A percentile compares a stretch with the other conserved stretches of the same genome.
Evolutionary conservation across 306 rosid genomes (phyloP).

Genomic region (Castanospermum australe): DNA sequence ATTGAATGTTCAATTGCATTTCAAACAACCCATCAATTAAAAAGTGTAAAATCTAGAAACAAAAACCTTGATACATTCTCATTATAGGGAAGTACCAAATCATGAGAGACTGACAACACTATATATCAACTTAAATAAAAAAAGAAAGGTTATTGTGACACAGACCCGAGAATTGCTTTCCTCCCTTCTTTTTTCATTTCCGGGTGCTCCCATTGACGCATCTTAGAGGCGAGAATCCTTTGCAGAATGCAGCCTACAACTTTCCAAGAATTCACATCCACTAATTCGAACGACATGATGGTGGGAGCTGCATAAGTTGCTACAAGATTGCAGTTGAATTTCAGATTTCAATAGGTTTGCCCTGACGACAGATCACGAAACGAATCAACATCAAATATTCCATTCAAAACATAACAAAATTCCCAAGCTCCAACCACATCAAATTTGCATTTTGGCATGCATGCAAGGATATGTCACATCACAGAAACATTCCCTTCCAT

Average conservation of each 20-base stretch:
- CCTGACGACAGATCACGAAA: neutral
- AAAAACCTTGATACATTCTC: slow-evolving; percentile 3
- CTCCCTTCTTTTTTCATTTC: neutral
- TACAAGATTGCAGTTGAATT: neutral
- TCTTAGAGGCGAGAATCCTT: no score
- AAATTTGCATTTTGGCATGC: neutral
- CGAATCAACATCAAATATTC: slow-evolving; percentile 1
- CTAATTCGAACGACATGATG: neutral
- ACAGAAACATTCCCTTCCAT: neutral
- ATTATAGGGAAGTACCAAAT: slow-evolving; percentile 2
- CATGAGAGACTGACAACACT: neutral
- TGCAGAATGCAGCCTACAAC: no score
- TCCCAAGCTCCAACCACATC: neutral
- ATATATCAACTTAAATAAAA: neutral
- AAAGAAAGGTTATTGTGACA: neutral
- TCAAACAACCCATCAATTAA: neutral
- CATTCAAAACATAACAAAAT: neutral
- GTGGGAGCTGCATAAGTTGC: neutral
- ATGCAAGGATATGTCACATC: neutral
- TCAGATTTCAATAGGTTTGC: neutral
- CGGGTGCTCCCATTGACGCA: neutral
- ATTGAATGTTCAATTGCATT: neutral
- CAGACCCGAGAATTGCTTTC: neutral
- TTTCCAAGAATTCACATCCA: neutral
- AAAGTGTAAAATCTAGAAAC: neutral